Percentiles rank a stretch among this genome's conserved stretches.
Evolutionary conservation across 1,284 basidiomycete genomes (phyloP).

Genomic region (Afroboletus lepidellus): DNA sequence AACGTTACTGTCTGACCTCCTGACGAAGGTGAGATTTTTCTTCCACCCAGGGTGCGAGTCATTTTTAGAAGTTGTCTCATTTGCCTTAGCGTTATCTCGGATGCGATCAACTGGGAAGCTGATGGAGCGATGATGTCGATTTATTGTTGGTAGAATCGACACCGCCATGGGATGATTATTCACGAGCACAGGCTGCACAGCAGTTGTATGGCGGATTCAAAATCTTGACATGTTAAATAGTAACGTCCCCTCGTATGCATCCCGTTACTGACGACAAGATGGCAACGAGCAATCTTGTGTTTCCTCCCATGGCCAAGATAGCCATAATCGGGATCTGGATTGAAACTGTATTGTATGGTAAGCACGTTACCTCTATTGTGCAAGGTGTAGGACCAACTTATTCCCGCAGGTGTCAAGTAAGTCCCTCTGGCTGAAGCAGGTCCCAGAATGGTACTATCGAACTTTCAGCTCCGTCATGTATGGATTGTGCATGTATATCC

Average conservation of each 20-base stretch:
- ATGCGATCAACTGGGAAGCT: no score
- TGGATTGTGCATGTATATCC: neutral
- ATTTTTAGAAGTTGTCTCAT: no score
- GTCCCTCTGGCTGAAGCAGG: neutral
- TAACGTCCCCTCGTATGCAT: neutral
- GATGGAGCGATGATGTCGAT: no score
- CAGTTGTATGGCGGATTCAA: neutral
- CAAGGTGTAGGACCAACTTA: no score
- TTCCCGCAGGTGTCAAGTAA: conserved; percentile 4
- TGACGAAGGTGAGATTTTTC: no score
- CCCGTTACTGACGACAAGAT: neutral
- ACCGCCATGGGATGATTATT: neutral
- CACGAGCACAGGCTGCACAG: neutral
- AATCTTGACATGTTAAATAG: neutral
- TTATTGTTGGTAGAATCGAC: no score
- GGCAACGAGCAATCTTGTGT: neutral
- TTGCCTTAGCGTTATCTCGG: no score
- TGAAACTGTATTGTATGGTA: conserved; percentile 10
- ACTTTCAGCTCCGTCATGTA: conserved; percentile 2
- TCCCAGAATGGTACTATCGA: neutral
- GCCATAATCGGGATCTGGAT: conserved; percentile 6
- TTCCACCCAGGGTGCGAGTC: no score
- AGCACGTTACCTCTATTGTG: neutral
- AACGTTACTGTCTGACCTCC: no score
- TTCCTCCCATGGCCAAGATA: conserved; percentile 1